Base-by-base conservation (phyloP, 257 asterid species). In the Pogostemon cablin region DNA sequence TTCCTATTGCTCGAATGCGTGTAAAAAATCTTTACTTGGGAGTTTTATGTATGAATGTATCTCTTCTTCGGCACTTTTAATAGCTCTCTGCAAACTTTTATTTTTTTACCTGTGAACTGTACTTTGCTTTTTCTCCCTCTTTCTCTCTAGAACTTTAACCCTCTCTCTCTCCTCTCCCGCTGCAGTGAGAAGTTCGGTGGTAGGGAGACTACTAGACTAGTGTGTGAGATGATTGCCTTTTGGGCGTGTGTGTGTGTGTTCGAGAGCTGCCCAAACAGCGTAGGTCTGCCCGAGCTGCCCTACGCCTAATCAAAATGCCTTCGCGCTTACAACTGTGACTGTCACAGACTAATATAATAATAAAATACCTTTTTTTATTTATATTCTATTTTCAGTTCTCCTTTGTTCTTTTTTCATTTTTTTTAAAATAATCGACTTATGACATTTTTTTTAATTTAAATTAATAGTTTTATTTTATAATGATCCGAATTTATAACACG, bases 221-320 rank as follows among this genome's bases (percentile, higher is more conserved):
- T 52, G 83, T 65, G 86, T 25, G 32, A 25, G 32, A 25, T 25
- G 32, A 25, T 25, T 25, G 32, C 32, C 32, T 25, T 25, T 25
- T 1, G 32, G 32, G 86, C 75, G 88, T 78, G 71, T 71, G 85
- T 68, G 79, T 41, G 74, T 78, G 73, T 69, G 52, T 44, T 70
- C 80, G 70, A 72, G 81, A 62, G 71, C 81, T 90, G 86, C 86
- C 96, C 95, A 86, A 88, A 76, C 91, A 87, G 87, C 61, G 71
- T 73, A 63, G 64, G 57, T 47, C 67, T 80, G 77, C 88, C 91
- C 90, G 83, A 9, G 44, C 86, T 85, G 82, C 91, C 91, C 91
- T 75, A 48, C n/a, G 49, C 54, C 79, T 41, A 53, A 73, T 73
- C 71, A 62, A 77, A 86, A 86, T 85, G 78, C 79, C 83, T 85